These are phyloP conservation scores for Penicillium goetzii DNA, from an alignment of 495 filamentous ascomycete species.

Conservation along the genomic window DNA sequence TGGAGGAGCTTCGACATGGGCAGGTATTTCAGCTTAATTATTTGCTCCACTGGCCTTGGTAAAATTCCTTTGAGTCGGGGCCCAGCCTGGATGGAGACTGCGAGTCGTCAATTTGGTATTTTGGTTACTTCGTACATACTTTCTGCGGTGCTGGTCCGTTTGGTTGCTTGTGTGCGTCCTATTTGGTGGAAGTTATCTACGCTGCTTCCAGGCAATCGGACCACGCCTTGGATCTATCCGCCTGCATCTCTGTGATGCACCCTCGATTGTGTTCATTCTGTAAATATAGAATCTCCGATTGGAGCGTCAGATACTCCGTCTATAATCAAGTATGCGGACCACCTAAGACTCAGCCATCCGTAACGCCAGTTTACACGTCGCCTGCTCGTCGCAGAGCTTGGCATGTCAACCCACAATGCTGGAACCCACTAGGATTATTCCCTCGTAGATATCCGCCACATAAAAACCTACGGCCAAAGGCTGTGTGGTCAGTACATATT, in stretches of 20 bases:
- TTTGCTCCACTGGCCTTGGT: background rate
- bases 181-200: background rate
- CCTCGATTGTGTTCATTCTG: background rate
- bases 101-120: background rate
- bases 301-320: background rate
- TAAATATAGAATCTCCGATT: background rate
- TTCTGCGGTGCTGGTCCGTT: background rate
- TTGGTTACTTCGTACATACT: background rate
- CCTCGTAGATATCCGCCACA: background rate
- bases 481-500: too few relatives aligned
- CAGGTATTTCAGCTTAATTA: background rate
- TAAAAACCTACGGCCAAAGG: background rate
- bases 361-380: background rate
- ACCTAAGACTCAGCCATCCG: slow-evolving; percentile 4
- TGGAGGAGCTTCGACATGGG: slow-evolving; percentile 10
- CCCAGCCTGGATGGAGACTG: background rate
- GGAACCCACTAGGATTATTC: slow-evolving; percentile 7
- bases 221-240: background rate
- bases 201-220: background rate
- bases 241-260: background rate
- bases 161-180: background rate
- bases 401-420: slow-evolving; percentile 21
- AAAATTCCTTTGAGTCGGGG: background rate
- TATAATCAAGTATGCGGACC: background rate
- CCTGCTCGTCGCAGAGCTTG: slow-evolving; percentile 16